Evolutionary conservation across 140 eudicot genomes (phyloP).

Genomic region (Flaveria floridana): DNA sequence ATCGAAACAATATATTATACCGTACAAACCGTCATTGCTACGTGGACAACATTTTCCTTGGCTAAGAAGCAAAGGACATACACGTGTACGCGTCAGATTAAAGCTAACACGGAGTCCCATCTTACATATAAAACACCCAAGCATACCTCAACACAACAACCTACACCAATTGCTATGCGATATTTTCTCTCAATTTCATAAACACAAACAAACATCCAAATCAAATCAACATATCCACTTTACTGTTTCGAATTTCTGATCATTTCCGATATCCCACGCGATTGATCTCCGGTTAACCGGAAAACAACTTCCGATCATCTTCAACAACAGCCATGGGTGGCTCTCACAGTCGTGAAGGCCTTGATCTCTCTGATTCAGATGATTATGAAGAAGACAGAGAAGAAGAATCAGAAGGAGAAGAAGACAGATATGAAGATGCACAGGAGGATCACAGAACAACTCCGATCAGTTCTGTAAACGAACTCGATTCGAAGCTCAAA

Average conservation of each 20-base stretch:
- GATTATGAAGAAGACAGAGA: slow-evolving; percentile 47
- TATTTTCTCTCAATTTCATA: neutral
- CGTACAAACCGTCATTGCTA: neutral
- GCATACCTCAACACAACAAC: neutral
- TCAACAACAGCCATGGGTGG: slow-evolving; percentile 54
- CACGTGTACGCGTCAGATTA: slow-evolving; percentile 44
- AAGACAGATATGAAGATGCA: slow-evolving; percentile 44
- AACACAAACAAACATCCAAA: slow-evolving; percentile 1
- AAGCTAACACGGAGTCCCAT: neutral
- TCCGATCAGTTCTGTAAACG: slow-evolving; percentile 46
- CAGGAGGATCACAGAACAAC: slow-evolving; percentile 31
- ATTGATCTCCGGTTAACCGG: slow-evolving; percentile 15
- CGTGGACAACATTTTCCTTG: slow-evolving; percentile 20
- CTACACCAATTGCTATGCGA: neutral
- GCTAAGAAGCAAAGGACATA: slow-evolving; percentile 19
- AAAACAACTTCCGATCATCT: slow-evolving; percentile 11
- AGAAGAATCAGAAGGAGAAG: slow-evolving; percentile 26
- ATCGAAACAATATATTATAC: neutral
- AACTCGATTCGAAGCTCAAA: slow-evolving; percentile 57
- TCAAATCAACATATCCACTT: slow-evolving; percentile 21
- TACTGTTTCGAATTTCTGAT: neutral
- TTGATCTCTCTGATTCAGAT: slow-evolving; percentile 77
- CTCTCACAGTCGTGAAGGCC: slow-evolving; percentile 86
- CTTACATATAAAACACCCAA: neutral
- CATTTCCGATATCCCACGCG: neutral